Base-by-base conservation (phyloP, 768 basidiomycete genomes). In the Calocybe cyanea region DNA sequence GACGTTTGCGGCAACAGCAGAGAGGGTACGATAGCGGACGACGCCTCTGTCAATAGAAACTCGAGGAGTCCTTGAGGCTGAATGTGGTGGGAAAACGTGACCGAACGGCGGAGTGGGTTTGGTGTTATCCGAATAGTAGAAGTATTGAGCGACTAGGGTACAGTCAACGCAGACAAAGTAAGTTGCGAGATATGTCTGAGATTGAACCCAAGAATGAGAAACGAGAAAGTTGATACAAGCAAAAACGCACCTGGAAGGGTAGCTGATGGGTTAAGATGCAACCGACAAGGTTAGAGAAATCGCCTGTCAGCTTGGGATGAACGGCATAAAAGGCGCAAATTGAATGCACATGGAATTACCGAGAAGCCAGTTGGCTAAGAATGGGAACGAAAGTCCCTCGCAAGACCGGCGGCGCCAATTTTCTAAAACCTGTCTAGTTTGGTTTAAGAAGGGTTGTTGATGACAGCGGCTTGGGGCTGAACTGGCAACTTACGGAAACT, bases 221-320 rank as follows among this genome's bases (percentile, higher is more conserved):
- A 44, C 25, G 25, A 28, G 25, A 11, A 28, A 53, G 55, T n/a
- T n/a, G n/a, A n/a, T n/a, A n/a, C n/a, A 18, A 41, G 15, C 37
- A 24, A 39, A 24, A 32, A 44, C 78, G 56, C 63, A 91, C 92
- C 68, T 98, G 95, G 64, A 99, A 98, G 17, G 92, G 92, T 13
- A 96, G 75, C 60, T 98, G 96, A 56, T 86, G 78, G 2, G 96
- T 98, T 44, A 99, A 71, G 48, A 97, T 67, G 61, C 92, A 93
- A 8, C 92, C 94, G 48, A 98, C 63, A 23, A 98, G 76, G 64
- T 98, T 98, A 15, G 93, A 92, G 18, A 87, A 70, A 67, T 99
- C 96, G 39, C 95, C 95, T 88, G 61, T 4, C 30, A 28, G 41
- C 28, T n/a, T n/a, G 37, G 15, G 30, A 24, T 24, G 33, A 46